Evolutionary conservation across 306 rosid species (phyloP).

Genomic region (Luffa acutangula): DNA sequence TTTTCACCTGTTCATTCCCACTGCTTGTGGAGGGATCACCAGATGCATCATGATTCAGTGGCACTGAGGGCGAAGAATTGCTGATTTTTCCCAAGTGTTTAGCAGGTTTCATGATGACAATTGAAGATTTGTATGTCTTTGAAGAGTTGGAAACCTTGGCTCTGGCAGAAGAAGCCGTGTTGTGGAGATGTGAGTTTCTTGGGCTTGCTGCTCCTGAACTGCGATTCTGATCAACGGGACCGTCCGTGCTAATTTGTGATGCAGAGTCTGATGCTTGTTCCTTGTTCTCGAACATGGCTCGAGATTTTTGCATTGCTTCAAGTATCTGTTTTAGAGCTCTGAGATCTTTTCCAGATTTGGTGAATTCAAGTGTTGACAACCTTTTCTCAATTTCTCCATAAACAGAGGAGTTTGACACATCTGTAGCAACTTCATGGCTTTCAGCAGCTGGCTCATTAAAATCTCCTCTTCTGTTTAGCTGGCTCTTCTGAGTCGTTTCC

Average conservation of each 20-base stretch:
- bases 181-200: conserved; percentile 18
- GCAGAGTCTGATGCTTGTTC: conserved; percentile 41
- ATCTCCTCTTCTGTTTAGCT: conserved; percentile 24
- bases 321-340: conserved; percentile 91
- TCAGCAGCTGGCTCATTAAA: conserved; percentile 28
- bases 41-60: conserved; percentile 20
- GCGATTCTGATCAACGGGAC: conserved; percentile 24
- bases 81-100: conserved; percentile 30
- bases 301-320: conserved; percentile 71
- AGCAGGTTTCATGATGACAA: conserved; percentile 49
- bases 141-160: conserved; percentile 8
- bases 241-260: conserved; percentile 18
- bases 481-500: conserved; percentile 47
- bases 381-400: conserved; percentile 87
- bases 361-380: conserved; percentile 72
- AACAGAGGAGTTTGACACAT: conserved; percentile 41
- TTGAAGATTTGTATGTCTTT: conserved; percentile 30
- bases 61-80: conserved; percentile 17
- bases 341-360: conserved; percentile 85
- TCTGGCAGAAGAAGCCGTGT: conserved; percentile 13
- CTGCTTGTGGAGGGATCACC: conserved; percentile 20
- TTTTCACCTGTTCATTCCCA: conserved; percentile 30
- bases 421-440: conserved; percentile 29
- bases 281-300: conserved; percentile 28
- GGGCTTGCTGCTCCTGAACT: conserved; percentile 39